phyloP scores from a whole-genome alignment of 768 basidiomycete species.

The Lanmaoa pseudosensibilis region DNA sequence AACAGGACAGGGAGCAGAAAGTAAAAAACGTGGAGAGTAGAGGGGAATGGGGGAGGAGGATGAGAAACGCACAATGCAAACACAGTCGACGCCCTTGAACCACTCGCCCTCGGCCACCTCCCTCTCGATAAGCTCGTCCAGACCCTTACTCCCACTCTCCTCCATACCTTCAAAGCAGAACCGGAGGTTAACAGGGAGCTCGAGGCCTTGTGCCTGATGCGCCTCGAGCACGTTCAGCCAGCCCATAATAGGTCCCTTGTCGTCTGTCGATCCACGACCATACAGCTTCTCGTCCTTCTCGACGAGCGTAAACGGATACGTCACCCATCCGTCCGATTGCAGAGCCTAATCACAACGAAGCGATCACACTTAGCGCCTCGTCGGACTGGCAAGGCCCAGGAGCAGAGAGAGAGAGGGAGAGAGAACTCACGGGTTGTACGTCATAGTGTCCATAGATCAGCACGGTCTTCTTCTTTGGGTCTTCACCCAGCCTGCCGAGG shows the following conservation, averaged over 20 bases:
- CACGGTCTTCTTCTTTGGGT: slow-evolving; percentile 90
- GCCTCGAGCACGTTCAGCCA: slow-evolving; percentile 92
- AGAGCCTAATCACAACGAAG: slow-evolving; percentile 33
- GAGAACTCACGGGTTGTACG: slow-evolving; percentile 75
- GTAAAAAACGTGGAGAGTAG: background rate
- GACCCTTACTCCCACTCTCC: slow-evolving; percentile 87
- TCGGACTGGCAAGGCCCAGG: background rate
- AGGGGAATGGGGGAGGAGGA: background rate
- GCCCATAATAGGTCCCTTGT: slow-evolving; percentile 86
- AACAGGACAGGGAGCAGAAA: background rate
- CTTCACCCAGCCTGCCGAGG: slow-evolving; percentile 77
- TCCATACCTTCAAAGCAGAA: slow-evolving; percentile 99
- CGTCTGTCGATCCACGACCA: slow-evolving; percentile 90
- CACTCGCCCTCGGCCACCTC: slow-evolving; percentile 72
- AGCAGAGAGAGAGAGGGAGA: background rate
- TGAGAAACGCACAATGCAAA: slow-evolving; percentile 74
- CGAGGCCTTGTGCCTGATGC: slow-evolving; percentile 61
- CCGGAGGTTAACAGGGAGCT: slow-evolving; percentile 85
- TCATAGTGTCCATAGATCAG: slow-evolving; percentile 95
- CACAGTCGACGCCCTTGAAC: slow-evolving; percentile 87
- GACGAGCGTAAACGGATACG: slow-evolving; percentile 78
- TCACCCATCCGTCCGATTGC: slow-evolving; percentile 79
- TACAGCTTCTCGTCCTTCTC: slow-evolving; percentile 59
- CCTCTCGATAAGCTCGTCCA: slow-evolving; percentile 79
- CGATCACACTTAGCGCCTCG: background rate